Base-by-base conservation (phyloP, 2,329 filamentous ascomycete genomes). In the Teratosphaeria destructans region DNA sequence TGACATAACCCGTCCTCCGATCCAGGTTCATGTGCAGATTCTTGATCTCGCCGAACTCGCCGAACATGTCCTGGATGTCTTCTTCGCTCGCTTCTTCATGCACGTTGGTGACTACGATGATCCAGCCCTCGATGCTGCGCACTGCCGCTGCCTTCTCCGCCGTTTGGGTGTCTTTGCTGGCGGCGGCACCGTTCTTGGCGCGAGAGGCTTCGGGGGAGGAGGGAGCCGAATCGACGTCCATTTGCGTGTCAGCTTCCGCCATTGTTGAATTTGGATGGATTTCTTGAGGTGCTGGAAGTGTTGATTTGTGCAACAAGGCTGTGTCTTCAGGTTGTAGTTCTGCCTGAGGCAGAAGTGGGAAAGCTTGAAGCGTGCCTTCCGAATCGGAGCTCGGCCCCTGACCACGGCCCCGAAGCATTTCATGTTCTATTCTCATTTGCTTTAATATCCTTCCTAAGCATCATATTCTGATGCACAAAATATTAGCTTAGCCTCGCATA, bases 21-120 rank as follows among this genome's bases (percentile, higher is more conserved):
- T 94, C 89, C 63, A 94, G 77, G 71, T 94, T 94, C 71, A 94
- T 75, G 70, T 94, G 89, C 71, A 93, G 72, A 71, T 94, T 94
- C 81, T 91, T 91, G 70, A 94, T 90, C 75, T 93, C 88, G 67
- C 90, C 90, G 70, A 82, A 94, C 68, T 94, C 89, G 69, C 85
- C 87, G 73, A 94, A 94, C 73, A 85, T 81, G 73, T 94, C 90
- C 69, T 88, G 87, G 59, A 94, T 74, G 54, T 89, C 86, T 77
- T 94, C 89, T 76, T 94, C 89, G 67, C 87, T 88, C 56, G 89
- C 88, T 74, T 94, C 89, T 72, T 94, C 89, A 77, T 94, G 89
- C 37, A 94, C 87, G 70, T 94, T 94, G 57, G 89, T 92, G 65
- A 89, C 89, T 63, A 90, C 85, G 69, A 94, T 80, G 74, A 94